Base-by-base conservation (phyloP, 495 filamentous ascomycete genomes). In the Neurospora africana region DNA sequence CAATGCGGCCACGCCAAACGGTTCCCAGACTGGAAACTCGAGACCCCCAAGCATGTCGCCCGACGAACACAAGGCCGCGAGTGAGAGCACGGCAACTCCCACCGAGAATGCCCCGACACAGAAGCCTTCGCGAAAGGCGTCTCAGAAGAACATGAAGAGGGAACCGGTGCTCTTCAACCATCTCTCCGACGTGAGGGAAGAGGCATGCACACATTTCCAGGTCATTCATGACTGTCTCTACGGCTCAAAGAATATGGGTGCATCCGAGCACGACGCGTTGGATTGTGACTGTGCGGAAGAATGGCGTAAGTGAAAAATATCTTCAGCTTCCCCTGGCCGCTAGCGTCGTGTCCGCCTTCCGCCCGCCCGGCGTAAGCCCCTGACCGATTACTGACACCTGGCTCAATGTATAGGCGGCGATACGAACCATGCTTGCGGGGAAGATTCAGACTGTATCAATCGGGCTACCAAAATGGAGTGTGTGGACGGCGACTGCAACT, bases 361-460 rank as follows among this genome's bases (percentile, higher is more conserved):
- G 68, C 70, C 72, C 72, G 38, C 40, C 58, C 69, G 69, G 65
- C 71, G 75, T 74, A 69, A 38, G 58, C 71, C 71, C 71, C 69
- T 71, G 68, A 76, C 73, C 53, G 53, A 33, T 8, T 61, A 61
- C 53, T 61, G 53, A 36, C 61, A 9, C n/a, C 68, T 71, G 27
- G n/a, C 67, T 17, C 43, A 40, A 41, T 72, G 71, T 75, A 78
- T 78, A 98, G 95, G 91, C 77, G 79, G 85, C 83, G 73, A 85
- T 80, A 74, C 84, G 81, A 99, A 99, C 82, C 82, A 89, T 78
- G 94, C 95, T 68, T 99, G 95, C 81, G 95, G 93, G 44, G 93
- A 96, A 74, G 93, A 98, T 81, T 98, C 95, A 21, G 95, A 98
- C 81, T 99, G 95, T 81, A 99, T 99, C 83, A 99, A 99, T 79